Evolutionary conservation across 495 filamentous ascomycete species (phyloP).

Genomic region (Aspergillus olivimuriae): DNA sequence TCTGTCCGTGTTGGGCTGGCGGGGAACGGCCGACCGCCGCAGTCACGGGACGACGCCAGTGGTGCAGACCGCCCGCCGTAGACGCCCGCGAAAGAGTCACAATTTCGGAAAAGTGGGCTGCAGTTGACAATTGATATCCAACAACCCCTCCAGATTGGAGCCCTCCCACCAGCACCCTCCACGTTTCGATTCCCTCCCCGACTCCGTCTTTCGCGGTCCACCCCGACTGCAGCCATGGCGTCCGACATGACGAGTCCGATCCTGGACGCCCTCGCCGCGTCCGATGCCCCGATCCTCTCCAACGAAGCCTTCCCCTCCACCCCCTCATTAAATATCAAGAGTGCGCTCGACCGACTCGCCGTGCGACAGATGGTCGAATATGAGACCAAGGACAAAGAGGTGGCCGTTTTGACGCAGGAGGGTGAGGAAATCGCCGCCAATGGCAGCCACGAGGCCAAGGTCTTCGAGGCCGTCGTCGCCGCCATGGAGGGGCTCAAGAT

Average conservation of each 20-base stretch:
- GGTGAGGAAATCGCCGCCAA: conserved; percentile 70
- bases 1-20: conserved; percentile 5
- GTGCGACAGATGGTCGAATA: conserved; percentile 83
- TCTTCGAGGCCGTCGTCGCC: conserved; percentile 77
- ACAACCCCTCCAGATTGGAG: conserved; percentile 17
- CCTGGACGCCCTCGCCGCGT: conserved; percentile 58
- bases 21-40: too few species aligned
- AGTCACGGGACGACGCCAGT: conserved; percentile 18
- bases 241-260: conserved; percentile 59
- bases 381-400: conserved; percentile 73
- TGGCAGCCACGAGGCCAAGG: conserved; percentile 91
- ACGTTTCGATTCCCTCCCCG: conserved; percentile 9
- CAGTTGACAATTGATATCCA: conserved; percentile 8
- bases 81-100: conserved; percentile 20
- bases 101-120: conserved; percentile 21
- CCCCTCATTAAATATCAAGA: conserved; percentile 69
- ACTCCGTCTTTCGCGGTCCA: conserved; percentile 17
- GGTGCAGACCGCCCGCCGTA: conserved; percentile 16
- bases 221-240: conserved; percentile 41
- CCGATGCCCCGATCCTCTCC: conserved; percentile 61
- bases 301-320: conserved; percentile 67
- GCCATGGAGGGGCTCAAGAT: conserved; percentile 76
- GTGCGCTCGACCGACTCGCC: conserved; percentile 75
- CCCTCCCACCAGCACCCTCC: conserved; percentile 6
- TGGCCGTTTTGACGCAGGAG: conserved; percentile 71